Evolutionary conservation across 176 grass and related monocot species (phyloP).

Genomic region (Eragrostis curvula): DNA sequence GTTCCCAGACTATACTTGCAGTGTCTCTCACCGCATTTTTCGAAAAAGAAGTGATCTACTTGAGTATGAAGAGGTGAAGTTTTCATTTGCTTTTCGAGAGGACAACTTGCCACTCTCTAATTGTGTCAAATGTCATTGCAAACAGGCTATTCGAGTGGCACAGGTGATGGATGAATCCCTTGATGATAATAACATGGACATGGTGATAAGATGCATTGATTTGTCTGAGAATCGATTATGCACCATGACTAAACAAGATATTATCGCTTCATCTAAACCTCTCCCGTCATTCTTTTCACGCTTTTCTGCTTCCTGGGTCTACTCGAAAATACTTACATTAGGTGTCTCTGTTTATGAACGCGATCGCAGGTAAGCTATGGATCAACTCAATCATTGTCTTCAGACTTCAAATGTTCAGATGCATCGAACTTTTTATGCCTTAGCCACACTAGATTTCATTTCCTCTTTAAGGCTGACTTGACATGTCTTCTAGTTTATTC

Average conservation of each 20-base stretch:
- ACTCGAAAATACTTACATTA: slow-evolving; percentile 82
- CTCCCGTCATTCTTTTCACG: slow-evolving; percentile 72
- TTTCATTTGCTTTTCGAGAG: slow-evolving; percentile 19
- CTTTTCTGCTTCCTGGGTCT: slow-evolving; percentile 83
- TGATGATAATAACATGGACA: slow-evolving; percentile 69
- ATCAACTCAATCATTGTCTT: background rate
- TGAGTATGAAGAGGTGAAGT: slow-evolving; percentile 80
- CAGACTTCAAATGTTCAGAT: slow-evolving; percentile 25
- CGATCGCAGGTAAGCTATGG: slow-evolving; percentile 60
- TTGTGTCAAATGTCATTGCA: slow-evolving; percentile 23
- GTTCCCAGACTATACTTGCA: slow-evolving; percentile 77
- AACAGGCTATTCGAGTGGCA: slow-evolving; percentile 90
- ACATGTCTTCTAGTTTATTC: background rate
- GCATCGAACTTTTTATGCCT: background rate
- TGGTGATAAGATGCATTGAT: slow-evolving; percentile 81
- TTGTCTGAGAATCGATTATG: slow-evolving; percentile 67
- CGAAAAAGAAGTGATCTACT: slow-evolving; percentile 65
- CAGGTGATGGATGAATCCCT: slow-evolving; percentile 91
- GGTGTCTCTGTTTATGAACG: slow-evolving; percentile 84
- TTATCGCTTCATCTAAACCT: slow-evolving; percentile 30
- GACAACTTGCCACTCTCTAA: slow-evolving; percentile 22
- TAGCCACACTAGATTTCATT: background rate
- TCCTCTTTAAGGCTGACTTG: background rate
- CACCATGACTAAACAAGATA: slow-evolving; percentile 49
- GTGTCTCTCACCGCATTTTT: slow-evolving; percentile 68